Conservation (phyloP, 352 stramenopile genomes). For the Phytophthora idaei region DNA sequence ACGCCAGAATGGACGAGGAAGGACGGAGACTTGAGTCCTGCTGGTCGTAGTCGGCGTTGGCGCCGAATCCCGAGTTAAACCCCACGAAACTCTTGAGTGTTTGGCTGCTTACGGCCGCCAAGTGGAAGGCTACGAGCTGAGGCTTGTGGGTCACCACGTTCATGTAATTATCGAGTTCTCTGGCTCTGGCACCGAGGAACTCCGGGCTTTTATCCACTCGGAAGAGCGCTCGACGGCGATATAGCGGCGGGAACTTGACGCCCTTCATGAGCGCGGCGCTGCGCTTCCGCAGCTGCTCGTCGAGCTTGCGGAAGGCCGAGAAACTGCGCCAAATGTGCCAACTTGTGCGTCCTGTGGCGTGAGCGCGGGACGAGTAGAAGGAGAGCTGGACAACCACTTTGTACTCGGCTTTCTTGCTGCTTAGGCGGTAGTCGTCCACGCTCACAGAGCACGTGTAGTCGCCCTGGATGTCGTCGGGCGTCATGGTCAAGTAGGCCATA, state of each 20-base stretch:
- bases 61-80: slow-evolving; percentile 77
- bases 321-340: slow-evolving; percentile 89
- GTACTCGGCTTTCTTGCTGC: slow-evolving; percentile 81
- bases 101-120: slow-evolving; percentile 72
- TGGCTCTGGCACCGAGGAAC: slow-evolving; percentile 64
- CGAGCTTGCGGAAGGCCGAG: slow-evolving; percentile 80
- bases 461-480: slow-evolving; percentile 82
- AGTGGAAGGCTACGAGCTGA: slow-evolving; percentile 77
- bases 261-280: slow-evolving; percentile 75
- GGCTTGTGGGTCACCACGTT: slow-evolving; percentile 61
- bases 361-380: slow-evolving; percentile 80
- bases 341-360: slow-evolving; percentile 63
- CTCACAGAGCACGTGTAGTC: slow-evolving; percentile 66
- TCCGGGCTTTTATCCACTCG: slow-evolving; percentile 65
- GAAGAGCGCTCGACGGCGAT: slow-evolving; percentile 73
- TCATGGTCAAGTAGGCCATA: slow-evolving; percentile 53
- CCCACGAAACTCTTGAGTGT: slow-evolving; percentile 83
- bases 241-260: slow-evolving; percentile 84
- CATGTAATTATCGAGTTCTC: slow-evolving; percentile 84
- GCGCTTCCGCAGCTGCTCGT: slow-evolving; percentile 81
- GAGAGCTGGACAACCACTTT: slow-evolving; percentile 72
- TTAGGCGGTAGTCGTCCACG: slow-evolving; percentile 75
- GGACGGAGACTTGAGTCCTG: slow-evolving; percentile 60
- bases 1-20: slow-evolving; percentile 70
- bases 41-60: slow-evolving; percentile 73